Conservation (phyloP, 176 grass and related monocot species). For the Leersia perrieri region DNA sequence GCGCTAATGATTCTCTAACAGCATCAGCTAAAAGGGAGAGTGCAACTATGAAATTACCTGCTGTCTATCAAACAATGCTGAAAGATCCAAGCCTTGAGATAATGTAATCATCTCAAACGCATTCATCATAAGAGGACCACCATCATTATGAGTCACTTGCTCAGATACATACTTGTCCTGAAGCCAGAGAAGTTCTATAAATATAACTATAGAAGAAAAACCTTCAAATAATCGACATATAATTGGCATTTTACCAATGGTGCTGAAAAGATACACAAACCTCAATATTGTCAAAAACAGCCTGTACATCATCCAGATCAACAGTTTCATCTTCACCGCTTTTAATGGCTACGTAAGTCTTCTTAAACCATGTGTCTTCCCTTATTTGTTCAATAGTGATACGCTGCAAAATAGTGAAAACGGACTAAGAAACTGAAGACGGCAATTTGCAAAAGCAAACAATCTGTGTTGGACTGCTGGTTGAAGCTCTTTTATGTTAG, state of each 20-base stretch:
- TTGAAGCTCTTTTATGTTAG: not conserved
- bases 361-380: slow-evolving; percentile 76
- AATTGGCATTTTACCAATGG: not conserved
- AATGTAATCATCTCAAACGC: slow-evolving; percentile 99
- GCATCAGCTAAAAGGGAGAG: slow-evolving; percentile 12
- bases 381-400: slow-evolving; percentile 73
- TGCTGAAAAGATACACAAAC: slow-evolving; percentile 41
- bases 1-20: not conserved
- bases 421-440: slow-evolving; percentile 12
- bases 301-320: slow-evolving; percentile 84
- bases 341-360: slow-evolving; percentile 63
- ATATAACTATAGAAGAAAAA: slow-evolving; percentile 14
- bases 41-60: slow-evolving; percentile 53
- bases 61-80: slow-evolving; percentile 85
- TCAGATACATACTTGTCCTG: slow-evolving; percentile 91
- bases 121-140: slow-evolving; percentile 94
- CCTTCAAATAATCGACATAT: slow-evolving; percentile 21
- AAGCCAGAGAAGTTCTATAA: slow-evolving; percentile 32
- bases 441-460: slow-evolving; percentile 9
- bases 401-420: slow-evolving; percentile 50
- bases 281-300: slow-evolving; percentile 95
- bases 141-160: slow-evolving; percentile 54
- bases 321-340: slow-evolving; percentile 59
- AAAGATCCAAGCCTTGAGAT: slow-evolving; percentile 95
- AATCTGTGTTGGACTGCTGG: not conserved